Base-by-base conservation (phyloP, 768 basidiomycete genomes). In the Boletus insuetus region DNA sequence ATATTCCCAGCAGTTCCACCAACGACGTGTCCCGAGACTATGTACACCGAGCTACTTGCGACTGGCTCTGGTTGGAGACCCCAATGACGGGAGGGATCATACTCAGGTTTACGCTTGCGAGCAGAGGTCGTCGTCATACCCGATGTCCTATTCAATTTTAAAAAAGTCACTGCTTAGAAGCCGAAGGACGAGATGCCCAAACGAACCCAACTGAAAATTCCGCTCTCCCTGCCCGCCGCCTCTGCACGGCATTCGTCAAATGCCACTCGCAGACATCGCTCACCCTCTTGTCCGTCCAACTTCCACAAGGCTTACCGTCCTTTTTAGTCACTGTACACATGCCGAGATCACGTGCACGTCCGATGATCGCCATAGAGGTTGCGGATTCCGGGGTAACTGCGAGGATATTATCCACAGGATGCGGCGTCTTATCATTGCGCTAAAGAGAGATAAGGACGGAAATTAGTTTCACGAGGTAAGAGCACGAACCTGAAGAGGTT, bases 241-340 rank as follows among this genome's bases (percentile, higher is more conserved):
- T 75, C 69, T 91, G 79, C 4, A 98, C 83, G 0, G 94, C 91
- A 22, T 80, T 79, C 57, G 92, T 86, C 39, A 98, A 70, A 73
- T 99, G 97, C 71, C 83, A 99, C 41, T 98, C 95, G 70, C 97
- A 99, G 4, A 90, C 86, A 19, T 90, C 87, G 68, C 84, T 80
- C 63, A 89, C 80, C 29, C 94, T 86, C 60, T 87, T 92, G 73
- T 99, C 96, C 47, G 86, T 91, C 96, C 96, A 98, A 51, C 84
- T 81, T 10, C 85, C 85, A 62, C 97, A 98, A 2, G 77, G 63
- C 48, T 87, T 86, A 1, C 94, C 93, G 54, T 96, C 93, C 49
- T 82, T 80, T 66, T 87, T 90, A 43, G 77, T 65, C 11, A 89
- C 94, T 3, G 73, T 75, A 65, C 97, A 99, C 76, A 85, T 85